These are phyloP conservation scores for Fusarium nanum DNA, from an alignment of 2,329 filamentous ascomycete species.

Conservation along the genomic window DNA sequence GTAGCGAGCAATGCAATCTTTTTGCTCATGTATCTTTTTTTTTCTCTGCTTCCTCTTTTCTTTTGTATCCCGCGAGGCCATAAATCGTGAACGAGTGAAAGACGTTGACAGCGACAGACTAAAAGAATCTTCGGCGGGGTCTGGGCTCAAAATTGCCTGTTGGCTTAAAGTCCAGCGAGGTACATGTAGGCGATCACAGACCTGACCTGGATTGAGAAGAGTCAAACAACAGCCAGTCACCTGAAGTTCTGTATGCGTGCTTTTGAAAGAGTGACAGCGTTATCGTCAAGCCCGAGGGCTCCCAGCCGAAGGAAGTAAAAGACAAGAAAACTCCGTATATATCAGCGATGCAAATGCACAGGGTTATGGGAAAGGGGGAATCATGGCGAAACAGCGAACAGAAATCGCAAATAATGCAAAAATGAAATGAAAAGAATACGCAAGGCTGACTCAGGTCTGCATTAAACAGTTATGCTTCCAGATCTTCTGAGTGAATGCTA, in stretches of 20 bases:
- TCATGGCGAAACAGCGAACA: slow-evolving; percentile 16
- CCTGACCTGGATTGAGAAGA: neutral
- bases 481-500: neutral
- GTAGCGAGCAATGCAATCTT: neutral
- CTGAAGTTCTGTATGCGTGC: slow-evolving; percentile 8
- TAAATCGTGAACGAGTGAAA: neutral
- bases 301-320: neutral
- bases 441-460: neutral
- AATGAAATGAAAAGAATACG: neutral
- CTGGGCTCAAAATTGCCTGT: neutral
- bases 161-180: neutral
- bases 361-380: slow-evolving; percentile 30
- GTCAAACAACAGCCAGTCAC: neutral
- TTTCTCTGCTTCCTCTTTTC: neutral
- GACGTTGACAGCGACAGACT: neutral
- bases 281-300: neutral
- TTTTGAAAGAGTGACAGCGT: slow-evolving; percentile 21
- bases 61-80: neutral
- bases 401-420: neutral
- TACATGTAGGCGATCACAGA: neutral
- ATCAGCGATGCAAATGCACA: slow-evolving; percentile 16
- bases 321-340: slow-evolving; percentile 19
- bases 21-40: neutral
- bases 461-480: neutral
- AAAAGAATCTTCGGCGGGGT: neutral